Conservation (phyloP, 257 asterid genomes). For the Ehretia macrophylla region DNA sequence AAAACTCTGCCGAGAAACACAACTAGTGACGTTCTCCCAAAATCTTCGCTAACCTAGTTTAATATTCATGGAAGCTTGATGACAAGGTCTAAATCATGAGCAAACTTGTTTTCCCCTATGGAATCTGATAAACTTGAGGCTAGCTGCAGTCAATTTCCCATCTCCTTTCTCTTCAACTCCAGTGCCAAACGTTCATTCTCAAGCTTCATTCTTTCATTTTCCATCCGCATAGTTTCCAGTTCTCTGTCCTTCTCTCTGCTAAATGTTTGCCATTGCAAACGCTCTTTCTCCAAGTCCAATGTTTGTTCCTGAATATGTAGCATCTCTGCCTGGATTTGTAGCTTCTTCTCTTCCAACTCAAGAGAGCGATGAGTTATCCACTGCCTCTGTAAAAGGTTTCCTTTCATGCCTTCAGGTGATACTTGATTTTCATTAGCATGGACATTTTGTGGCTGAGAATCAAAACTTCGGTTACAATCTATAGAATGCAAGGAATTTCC, state of each 20-base stretch:
- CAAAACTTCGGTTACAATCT: constrained; percentile 21
- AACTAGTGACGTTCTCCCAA: too few species aligned
- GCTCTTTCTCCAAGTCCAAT: constrained; percentile 43
- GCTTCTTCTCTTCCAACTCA: constrained; percentile 34
- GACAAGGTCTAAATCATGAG: not conserved
- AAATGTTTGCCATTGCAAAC: constrained; percentile 39
- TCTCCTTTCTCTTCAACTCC: constrained; percentile 39
- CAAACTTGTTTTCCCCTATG: not conserved
- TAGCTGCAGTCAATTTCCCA: constrained; percentile 10
- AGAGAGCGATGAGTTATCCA: constrained; percentile 29
- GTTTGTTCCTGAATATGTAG: constrained; percentile 32
- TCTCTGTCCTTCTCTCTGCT: constrained; percentile 37
- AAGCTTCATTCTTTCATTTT: constrained; percentile 41
- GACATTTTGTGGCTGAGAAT: constrained; percentile 7
- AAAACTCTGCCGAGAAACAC: too few species aligned
- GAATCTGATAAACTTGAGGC: not conserved
- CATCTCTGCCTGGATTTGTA: constrained; percentile 34
- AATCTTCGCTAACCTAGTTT: too few species aligned
- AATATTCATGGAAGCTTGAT: too few species aligned
- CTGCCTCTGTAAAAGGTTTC: constrained; percentile 18
- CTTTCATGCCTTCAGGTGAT: constrained; percentile 13
- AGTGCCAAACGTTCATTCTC: constrained; percentile 36
- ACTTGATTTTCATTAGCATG: constrained; percentile 18
- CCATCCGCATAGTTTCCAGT: constrained; percentile 31
- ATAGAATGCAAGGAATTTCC: constrained; percentile 19